Percentiles rank a stretch among this genome's conserved stretches.
These are phyloP conservation scores for Lentinula sp. DNA, from an alignment of 768 basidiomycete genomes.

Conservation along the genomic window DNA sequence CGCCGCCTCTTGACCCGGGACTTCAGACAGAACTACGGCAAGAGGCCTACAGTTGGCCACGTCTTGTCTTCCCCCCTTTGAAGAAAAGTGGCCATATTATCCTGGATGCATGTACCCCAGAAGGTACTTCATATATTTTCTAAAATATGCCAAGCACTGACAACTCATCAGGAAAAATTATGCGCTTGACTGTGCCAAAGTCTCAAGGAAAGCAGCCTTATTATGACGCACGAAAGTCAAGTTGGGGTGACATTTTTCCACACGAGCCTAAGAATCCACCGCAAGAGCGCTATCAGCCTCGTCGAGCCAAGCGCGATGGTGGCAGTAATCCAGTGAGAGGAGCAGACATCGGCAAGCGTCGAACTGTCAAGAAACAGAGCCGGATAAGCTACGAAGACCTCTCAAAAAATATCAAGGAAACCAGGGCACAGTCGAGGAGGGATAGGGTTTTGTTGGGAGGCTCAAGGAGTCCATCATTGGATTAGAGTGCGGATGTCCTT, in stretches of 20 bases:
- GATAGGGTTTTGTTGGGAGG: slow-evolving; percentile 10
- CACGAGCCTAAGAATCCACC: slow-evolving; percentile 77
- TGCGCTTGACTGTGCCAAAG: slow-evolving; percentile 86
- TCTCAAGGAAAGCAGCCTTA: slow-evolving; percentile 94
- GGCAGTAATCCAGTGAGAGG: slow-evolving; percentile 25
- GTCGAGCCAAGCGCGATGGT: slow-evolving; percentile 20
- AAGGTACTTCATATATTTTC: slow-evolving; percentile 47
- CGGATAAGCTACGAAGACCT: slow-evolving; percentile 30
- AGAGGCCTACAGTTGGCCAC: slow-evolving; percentile 86
- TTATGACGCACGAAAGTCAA: slow-evolving; percentile 90
- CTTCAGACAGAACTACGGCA: slow-evolving; percentile 51
- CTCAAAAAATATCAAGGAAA: slow-evolving; percentile 31
- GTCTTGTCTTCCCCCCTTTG: slow-evolving; percentile 87
- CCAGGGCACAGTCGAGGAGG: slow-evolving; percentile 27
- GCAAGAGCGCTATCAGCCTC: slow-evolving; percentile 51
- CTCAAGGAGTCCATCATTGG: slow-evolving; percentile 1
- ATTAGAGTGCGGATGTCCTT: background rate
- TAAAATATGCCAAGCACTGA: background rate
- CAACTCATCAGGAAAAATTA: slow-evolving; percentile 69
- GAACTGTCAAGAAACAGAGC: slow-evolving; percentile 21
- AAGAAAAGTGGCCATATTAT: slow-evolving; percentile 91
- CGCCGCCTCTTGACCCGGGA: background rate
- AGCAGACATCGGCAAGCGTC: slow-evolving; percentile 53
- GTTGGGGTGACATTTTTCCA: slow-evolving; percentile 95
- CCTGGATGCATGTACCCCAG: slow-evolving; percentile 78